phyloP scores from a whole-genome alignment of 371 early-diverging fungal species.

The Syncephalastrum contaminatum region DNA sequence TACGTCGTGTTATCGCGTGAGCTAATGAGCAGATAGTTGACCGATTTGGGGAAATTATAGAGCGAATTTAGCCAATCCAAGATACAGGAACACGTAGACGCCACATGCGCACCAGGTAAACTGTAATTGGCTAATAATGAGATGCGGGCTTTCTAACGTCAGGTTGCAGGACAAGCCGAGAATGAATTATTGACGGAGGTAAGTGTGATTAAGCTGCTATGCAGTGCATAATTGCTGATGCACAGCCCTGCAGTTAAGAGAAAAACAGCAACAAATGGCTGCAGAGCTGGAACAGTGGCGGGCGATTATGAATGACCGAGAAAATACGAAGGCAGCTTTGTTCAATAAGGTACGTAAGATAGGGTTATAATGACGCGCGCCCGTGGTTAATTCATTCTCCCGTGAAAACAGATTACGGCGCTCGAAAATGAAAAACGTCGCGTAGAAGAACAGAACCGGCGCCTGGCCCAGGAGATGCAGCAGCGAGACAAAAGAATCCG shows the following conservation, averaged over 20 bases:
- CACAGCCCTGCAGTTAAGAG: not conserved
- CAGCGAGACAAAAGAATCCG: conserved; percentile 18
- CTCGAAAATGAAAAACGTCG: conserved; percentile 34
- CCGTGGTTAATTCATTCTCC: no score
- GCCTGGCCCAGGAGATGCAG: conserved; percentile 13
- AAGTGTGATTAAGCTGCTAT: no score
- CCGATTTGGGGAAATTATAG: conserved; percentile 7
- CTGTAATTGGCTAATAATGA: not conserved
- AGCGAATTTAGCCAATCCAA: conserved; percentile 19
- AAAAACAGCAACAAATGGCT: conserved; percentile 19
- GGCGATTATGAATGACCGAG: conserved; percentile 20
- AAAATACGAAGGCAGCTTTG: conserved; percentile 19
- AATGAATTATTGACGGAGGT: no score
- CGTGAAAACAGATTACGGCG: conserved; percentile 24
- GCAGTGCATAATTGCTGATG: conserved; percentile 4
- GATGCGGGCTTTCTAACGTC: no score
- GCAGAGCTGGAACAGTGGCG: conserved; percentile 23
- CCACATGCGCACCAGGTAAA: not conserved
- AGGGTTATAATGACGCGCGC: no score
- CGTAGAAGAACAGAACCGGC: conserved; percentile 20
- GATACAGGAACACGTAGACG: conserved; percentile 4
- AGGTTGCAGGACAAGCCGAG: no score
- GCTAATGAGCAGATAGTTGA: not conserved
- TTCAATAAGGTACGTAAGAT: conserved; percentile 24
- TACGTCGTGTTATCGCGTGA: conserved; percentile 8